Percentiles rank a stretch among this genome's conserved stretches.
Conservation (phyloP, 345 rosid genomes). For the Rhizophora mangle region DNA sequence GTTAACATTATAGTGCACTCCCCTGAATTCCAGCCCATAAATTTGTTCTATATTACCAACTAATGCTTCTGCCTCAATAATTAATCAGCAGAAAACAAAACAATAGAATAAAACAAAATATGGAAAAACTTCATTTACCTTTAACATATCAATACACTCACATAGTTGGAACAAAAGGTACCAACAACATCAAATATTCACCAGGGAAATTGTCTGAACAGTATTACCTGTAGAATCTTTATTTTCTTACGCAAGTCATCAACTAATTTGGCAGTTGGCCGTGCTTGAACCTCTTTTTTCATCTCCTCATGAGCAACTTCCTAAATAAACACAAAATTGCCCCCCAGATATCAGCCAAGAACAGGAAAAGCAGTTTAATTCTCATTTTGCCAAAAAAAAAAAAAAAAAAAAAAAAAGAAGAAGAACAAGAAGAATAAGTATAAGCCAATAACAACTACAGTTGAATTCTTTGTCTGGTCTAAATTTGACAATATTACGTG, state of each 20-base stretch:
- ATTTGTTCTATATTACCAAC: not conserved
- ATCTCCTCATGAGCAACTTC: slow-evolving; percentile 77
- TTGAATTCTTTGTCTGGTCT: not conserved
- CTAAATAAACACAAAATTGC: slow-evolving; percentile 34
- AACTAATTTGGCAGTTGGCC: slow-evolving; percentile 88
- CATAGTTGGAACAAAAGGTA: not conserved
- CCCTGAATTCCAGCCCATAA: too few relatives aligned
- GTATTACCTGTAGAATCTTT: slow-evolving; percentile 87
- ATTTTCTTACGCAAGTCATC: slow-evolving; percentile 96
- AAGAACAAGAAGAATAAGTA: not conserved
- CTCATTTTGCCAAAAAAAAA: not conserved
- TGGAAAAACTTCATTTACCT: not conserved
- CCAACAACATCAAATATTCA: not conserved
- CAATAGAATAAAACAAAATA: not conserved
- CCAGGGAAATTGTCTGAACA: not conserved
- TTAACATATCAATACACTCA: not conserved
- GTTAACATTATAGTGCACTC: too few relatives aligned
- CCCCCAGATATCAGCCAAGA: too few relatives aligned
- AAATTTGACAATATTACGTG: too few relatives aligned
- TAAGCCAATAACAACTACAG: not conserved
- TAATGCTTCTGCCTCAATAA: not conserved
- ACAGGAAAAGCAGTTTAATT: too few relatives aligned
- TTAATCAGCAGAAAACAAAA: not conserved
- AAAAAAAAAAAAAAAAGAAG: not conserved
- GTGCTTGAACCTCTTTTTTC: slow-evolving; percentile 84